phyloP scores from a whole-genome alignment of 2,329 filamentous ascomycete genomes.

The Cordyceps cateniannulata region DNA sequence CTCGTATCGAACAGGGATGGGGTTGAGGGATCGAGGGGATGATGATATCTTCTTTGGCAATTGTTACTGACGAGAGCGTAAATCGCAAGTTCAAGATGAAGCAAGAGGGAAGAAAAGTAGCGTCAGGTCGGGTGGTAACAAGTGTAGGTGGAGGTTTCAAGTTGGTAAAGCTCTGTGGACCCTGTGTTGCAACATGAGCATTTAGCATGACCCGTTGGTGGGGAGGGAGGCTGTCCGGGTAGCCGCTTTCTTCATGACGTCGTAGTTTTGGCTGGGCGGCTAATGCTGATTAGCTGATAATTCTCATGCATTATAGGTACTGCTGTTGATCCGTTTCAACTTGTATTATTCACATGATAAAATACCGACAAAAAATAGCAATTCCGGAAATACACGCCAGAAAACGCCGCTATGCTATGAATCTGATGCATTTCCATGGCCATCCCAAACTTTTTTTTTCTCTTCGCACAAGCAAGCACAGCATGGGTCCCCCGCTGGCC shows the following conservation, averaged over 20 bases:
- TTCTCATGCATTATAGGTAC: not conserved
- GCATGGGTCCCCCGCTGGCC: not conserved
- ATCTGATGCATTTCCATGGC: conserved; percentile 1
- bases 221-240: not conserved
- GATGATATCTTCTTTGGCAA: not conserved
- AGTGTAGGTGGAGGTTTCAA: conserved; percentile 11
- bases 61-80: not conserved
- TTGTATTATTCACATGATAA: conserved; percentile 11
- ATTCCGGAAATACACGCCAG: conserved; percentile 7
- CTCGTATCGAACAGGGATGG: not conserved
- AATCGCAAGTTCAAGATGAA: not conserved
- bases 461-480: not conserved
- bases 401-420: conserved; percentile 14
- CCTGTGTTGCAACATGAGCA: not conserved
- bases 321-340: not conserved
- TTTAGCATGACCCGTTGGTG: not conserved
- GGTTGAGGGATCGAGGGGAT: not conserved
- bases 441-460: not conserved
- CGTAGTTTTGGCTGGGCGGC: not conserved
- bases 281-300: not conserved
- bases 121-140: not conserved
- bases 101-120: not conserved
- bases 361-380: conserved; percentile 3
- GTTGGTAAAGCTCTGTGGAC: conserved; percentile 4
- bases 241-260: conserved; percentile 3